These are phyloP conservation scores for Allium sativum DNA, from an alignment of 106 monocot species.

Conservation along the genomic window DNA sequence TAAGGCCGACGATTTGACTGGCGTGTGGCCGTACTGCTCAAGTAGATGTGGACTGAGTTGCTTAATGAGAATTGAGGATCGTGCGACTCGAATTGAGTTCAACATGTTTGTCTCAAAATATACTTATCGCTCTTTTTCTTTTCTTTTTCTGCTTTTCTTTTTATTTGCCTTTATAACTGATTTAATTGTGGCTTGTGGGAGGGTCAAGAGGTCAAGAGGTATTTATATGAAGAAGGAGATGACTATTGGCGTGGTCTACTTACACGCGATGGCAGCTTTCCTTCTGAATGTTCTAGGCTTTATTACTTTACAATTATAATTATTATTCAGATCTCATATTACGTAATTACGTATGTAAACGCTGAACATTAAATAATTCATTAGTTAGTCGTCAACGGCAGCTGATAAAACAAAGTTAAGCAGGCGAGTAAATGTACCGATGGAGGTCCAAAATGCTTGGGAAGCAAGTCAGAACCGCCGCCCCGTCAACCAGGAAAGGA, in stretches of 20 bases:
- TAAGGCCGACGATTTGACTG: not conserved
- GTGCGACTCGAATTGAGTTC: not conserved
- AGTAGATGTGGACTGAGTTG: not conserved
- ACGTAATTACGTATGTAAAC: not conserved
- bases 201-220: not conserved
- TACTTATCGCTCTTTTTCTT: no score
- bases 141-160: not conserved
- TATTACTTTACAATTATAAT: no score
- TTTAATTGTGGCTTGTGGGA: not conserved
- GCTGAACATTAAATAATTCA: not conserved
- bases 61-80: not conserved
- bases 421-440: not conserved
- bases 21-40: not conserved
- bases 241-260: not conserved
- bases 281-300: no score
- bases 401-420: not conserved
- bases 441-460: not conserved
- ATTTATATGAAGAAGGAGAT: not conserved
- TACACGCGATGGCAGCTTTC: not conserved
- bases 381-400: not conserved
- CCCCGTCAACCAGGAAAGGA: not conserved
- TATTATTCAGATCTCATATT: no score
- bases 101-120: conserved; percentile 8
- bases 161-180: no score
- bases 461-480: not conserved